Conservation (phyloP, 139 green algal genomes). For the Closterium sp. region DNA sequence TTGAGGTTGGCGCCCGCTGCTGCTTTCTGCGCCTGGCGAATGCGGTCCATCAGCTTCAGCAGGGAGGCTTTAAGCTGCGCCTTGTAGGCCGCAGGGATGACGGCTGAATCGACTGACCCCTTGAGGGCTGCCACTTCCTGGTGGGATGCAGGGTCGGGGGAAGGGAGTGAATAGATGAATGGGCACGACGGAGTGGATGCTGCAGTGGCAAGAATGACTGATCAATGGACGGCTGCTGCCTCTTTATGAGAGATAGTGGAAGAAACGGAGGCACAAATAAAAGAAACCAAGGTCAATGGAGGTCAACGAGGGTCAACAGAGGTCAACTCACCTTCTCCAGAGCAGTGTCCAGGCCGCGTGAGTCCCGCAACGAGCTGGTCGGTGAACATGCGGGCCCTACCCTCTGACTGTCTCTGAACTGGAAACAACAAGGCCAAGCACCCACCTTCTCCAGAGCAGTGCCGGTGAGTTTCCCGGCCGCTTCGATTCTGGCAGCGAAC, state of each 20-base stretch:
- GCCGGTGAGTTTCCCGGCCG: constrained; percentile 32
- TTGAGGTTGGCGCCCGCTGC: constrained; percentile 72
- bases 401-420: no score
- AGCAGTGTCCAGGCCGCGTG: no score
- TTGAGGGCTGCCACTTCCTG: constrained; percentile 61
- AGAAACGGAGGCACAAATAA: no score
- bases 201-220: no score
- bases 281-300: neutral
- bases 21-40: constrained; percentile 77
- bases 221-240: neutral
- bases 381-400: no score
- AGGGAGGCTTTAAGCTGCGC: constrained; percentile 68
- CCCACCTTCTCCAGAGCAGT: constrained; percentile 56
- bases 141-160: neutral
- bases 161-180: neutral
- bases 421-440: neutral
- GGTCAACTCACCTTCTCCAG: neutral
- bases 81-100: constrained; percentile 76
- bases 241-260: no score
- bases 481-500: constrained; percentile 62
- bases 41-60: constrained; percentile 27
- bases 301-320: neutral
- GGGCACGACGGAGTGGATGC: no score
- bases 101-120: constrained; percentile 59
- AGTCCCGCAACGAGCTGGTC: no score